Evolutionary conservation across 2,329 filamentous ascomycete species (phyloP), one percentile per base, ranked within the genome.

Genomic region (Boeremia exigua): DNA sequence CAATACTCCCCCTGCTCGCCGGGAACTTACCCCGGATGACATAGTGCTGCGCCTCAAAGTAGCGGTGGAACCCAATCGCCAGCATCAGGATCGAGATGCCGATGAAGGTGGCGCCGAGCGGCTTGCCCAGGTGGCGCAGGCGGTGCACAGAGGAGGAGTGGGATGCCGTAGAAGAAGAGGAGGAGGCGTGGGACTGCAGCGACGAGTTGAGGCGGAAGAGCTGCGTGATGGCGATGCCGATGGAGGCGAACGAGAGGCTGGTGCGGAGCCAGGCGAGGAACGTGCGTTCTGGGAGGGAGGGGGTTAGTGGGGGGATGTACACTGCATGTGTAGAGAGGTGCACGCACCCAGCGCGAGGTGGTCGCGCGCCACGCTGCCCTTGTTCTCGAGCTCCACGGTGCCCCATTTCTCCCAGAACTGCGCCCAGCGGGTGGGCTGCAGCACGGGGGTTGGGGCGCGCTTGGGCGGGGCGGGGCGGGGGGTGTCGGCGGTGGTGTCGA

Each of bases 191-290:
- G 17, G 47, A 27, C 0, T 15, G 25, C 2, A 89, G 78, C 8
- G 86, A 83, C 0, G 87, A 89, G 78, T 93, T 93, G 54, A 95
- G 86, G 25, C 91, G 88, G 78, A 95, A 94, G 43, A 95, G 85
- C 73, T 95, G 91, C 1, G 91, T 94, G 36, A 95, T 84, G 38
- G 90, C 91, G 56, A 95, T 90, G 54, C 91, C 91, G 63, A 95
- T 94, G 30, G 85, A 89, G 10, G 90, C 89, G 69, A 95, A 95
- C 23, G 89, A 87, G 32, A 95, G 83, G 2, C 89, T 92, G 2
- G 91, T 95, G 48, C 91, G 85, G 38, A 95, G 82, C 91, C 91
- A 95, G 50, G 91, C 91, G 29, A 95, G 84, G 75, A 94, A 95
- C 0, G 91, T 95, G 17, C 91, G 84, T 76, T 95, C 91, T 92